A percentile compares a stretch with the other conserved stretches of the same genome.
Conservation (phyloP, 192 early-diverging fungal species). For the Coemansia asiatica region DNA sequence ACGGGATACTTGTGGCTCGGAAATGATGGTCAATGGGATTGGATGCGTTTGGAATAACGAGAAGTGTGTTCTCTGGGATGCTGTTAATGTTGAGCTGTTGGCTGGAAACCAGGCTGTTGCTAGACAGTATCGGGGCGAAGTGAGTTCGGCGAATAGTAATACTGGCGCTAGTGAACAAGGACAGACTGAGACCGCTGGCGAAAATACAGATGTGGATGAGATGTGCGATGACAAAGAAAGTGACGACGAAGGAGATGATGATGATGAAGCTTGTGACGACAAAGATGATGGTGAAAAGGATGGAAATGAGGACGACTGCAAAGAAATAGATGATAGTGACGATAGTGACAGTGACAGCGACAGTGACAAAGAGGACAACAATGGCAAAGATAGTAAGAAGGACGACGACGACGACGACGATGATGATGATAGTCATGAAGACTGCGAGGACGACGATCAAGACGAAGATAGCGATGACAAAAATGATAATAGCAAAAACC, state of each 20-base stretch:
- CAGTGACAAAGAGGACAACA: not conserved
- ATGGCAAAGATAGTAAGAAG: not conserved
- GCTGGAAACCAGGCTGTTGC: not conserved
- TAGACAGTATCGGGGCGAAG: not conserved
- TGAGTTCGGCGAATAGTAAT: not conserved
- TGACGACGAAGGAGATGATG: not conserved
- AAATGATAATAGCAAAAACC: not conserved
- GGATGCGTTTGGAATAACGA: slow-evolving; percentile 3
- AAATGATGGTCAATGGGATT: slow-evolving; percentile 1
- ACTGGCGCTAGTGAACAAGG: not conserved
- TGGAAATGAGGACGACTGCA: not conserved
- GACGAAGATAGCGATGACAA: not conserved
- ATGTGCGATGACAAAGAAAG: not conserved
- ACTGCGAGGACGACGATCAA: not conserved
- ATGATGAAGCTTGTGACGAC: not conserved
- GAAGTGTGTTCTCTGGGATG: slow-evolving; percentile 6
- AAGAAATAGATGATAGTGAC: not conserved
- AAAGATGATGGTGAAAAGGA: not conserved
- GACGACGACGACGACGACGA: not conserved
- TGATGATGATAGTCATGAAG: not conserved
- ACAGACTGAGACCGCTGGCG: not conserved
- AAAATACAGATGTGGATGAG: not conserved
- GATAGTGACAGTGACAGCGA: not conserved
- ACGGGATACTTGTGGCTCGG: not conserved
- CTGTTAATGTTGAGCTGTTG: not conserved